phyloP scores from a whole-genome alignment of 768 basidiomycete species.

The Rhizopogon vesiculosus region DNA sequence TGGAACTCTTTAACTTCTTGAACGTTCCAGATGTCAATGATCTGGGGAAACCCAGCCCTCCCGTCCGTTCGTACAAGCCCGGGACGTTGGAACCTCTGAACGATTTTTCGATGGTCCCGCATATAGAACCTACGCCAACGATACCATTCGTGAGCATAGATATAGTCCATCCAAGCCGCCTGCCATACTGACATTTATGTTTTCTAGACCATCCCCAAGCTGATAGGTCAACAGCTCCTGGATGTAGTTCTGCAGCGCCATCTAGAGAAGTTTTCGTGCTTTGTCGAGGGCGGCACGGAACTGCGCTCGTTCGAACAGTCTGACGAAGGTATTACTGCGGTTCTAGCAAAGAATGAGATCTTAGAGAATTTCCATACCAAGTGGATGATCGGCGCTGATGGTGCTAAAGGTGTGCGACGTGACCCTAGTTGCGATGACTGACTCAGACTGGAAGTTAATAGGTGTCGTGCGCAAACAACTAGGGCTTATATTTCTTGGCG shows the following conservation, averaged over 20 bases:
- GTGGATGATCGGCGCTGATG: conserved; percentile 36
- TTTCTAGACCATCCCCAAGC: neutral
- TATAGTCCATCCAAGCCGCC: neutral
- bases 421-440: neutral
- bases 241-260: conserved; percentile 16
- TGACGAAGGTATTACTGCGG: conserved; percentile 24
- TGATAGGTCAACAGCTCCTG: conserved; percentile 12
- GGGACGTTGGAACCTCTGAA: neutral
- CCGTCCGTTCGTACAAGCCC: conserved; percentile 28
- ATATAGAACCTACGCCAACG: conserved; percentile 5
- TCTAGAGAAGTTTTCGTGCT: conserved; percentile 3
- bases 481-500: conserved; percentile 17
- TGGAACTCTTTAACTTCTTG: conserved; percentile 35
- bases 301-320: conserved; percentile 29
- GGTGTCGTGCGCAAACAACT: conserved; percentile 26
- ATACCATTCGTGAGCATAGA: neutral
- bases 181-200: neutral
- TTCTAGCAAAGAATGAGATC: conserved; percentile 14
- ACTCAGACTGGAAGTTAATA: conserved; percentile 1
- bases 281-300: conserved; percentile 31
- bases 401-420: conserved; percentile 27
- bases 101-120: neutral
- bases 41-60: conserved; percentile 19
- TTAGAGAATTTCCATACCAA: conserved; percentile 15
- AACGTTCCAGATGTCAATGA: conserved; percentile 32